phyloP scores from a whole-genome alignment of 2,329 filamentous ascomycete species.

The Rutstroemia sp. region DNA sequence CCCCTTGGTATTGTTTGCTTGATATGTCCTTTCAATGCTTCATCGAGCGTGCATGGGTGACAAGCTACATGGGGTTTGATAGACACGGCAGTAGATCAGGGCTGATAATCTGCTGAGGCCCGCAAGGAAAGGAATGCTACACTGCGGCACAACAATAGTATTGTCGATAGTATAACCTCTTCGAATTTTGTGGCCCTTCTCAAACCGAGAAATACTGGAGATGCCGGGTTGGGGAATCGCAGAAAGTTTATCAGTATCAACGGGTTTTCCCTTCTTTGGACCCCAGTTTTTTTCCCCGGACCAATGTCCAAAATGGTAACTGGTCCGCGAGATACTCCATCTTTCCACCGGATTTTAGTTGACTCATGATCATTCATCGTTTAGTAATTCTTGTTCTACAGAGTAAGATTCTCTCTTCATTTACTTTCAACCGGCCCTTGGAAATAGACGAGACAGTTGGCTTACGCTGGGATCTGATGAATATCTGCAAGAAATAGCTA shows the following conservation, averaged over 20 bases:
- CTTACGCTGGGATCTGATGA: neutral
- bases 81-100: neutral
- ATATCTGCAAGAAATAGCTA: neutral
- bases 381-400: neutral
- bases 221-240: neutral
- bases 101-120: neutral
- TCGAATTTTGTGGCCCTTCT: too few relatives aligned
- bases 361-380: slow-evolving; percentile 4
- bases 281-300: slow-evolving; percentile 3
- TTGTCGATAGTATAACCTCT: neutral
- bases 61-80: neutral
- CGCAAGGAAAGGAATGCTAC: neutral
- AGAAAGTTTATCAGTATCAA: neutral
- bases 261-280: neutral
- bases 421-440: neutral
- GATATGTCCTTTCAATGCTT: neutral
- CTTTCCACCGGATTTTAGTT: neutral
- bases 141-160: too few relatives aligned
- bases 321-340: slow-evolving; percentile 4
- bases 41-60: neutral
- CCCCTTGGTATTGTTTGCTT: slow-evolving; percentile 1
- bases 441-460: too few relatives aligned
- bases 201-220: too few relatives aligned
- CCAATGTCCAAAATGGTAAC: slow-evolving; percentile 4
- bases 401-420: neutral